A percentile compares a stretch with the other conserved stretches of the same genome.
Evolutionary conservation across 192 early-diverging fungal genomes (phyloP).

Genomic region (Backusella luteola): DNA sequence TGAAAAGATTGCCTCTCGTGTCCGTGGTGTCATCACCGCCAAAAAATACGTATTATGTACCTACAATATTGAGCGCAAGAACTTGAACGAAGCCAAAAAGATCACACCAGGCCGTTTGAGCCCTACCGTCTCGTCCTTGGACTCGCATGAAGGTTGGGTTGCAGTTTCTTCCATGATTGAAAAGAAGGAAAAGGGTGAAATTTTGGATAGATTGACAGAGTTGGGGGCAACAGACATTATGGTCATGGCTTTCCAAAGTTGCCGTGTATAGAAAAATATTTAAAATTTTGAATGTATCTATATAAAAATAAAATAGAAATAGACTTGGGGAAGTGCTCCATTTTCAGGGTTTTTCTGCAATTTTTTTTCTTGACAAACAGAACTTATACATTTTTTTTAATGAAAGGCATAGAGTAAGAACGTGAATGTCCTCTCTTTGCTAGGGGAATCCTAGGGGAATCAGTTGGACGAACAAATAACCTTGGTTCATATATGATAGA

Average conservation of each 20-base stretch:
- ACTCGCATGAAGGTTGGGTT: constrained; percentile 79
- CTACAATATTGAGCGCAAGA: constrained; percentile 81
- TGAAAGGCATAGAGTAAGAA: too few species aligned
- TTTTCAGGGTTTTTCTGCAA: not conserved
- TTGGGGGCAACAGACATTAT: constrained; percentile 92
- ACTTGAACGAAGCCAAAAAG: constrained; percentile 59
- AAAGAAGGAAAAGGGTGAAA: constrained; percentile 70
- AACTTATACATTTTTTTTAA: not conserved
- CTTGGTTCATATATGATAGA: not conserved
- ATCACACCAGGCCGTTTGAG: constrained; percentile 94
- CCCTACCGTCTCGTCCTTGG: constrained; percentile 83
- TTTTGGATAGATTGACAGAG: constrained; percentile 87
- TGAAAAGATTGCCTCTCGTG: constrained; percentile 74
- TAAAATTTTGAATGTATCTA: too few species aligned
- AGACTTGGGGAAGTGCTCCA: not conserved
- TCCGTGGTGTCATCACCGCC: constrained; percentile 89
- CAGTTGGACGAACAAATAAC: too few species aligned
- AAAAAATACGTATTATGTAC: constrained; percentile 85
- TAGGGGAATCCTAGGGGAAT: too few species aligned
- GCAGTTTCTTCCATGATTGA: constrained; percentile 89
- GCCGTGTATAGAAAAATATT: constrained; percentile 54
- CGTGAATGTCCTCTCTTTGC: too few species aligned
- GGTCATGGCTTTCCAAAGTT: constrained; percentile 76
- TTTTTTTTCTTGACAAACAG: not conserved
- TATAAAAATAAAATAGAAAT: too few species aligned